Evolutionary conservation across 345 rosid species (phyloP).

Genomic region (Cardiospermum halicacabum): DNA sequence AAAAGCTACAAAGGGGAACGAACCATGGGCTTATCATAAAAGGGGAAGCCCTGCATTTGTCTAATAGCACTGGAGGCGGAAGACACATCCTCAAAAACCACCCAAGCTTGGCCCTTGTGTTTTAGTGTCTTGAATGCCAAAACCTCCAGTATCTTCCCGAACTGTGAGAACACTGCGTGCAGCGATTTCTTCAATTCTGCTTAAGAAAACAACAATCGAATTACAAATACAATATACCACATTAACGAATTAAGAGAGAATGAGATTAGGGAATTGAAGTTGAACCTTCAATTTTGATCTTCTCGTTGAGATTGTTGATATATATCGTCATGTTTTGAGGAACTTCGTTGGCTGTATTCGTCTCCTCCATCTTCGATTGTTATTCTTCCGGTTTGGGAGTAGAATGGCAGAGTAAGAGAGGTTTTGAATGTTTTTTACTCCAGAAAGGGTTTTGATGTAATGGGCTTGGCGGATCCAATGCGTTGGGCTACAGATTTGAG

Average conservation of each 20-base stretch:
- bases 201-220: constrained; percentile 10
- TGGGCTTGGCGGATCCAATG: too few species aligned
- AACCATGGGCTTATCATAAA: constrained; percentile 94
- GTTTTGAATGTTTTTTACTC: too few species aligned
- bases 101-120: constrained; percentile 99
- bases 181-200: constrained; percentile 90
- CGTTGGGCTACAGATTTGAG: too few species aligned
- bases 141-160: constrained; percentile 90
- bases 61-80: constrained; percentile 74
- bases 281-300: constrained; percentile 81
- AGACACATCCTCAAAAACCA: constrained; percentile 67
- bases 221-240: background rate
- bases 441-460: too few species aligned
- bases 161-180: constrained; percentile 83
- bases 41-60: constrained; percentile 90
- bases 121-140: constrained; percentile 92
- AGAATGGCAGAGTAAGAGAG: background rate
- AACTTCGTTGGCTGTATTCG: constrained; percentile 42
- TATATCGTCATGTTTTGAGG: constrained; percentile 73
- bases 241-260: background rate
- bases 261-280: background rate
- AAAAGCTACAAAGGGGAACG: background rate
- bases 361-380: constrained; percentile 41
- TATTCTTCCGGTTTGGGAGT: background rate
- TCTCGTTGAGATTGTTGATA: constrained; percentile 97